A percentile compares a stretch with the other conserved stretches of the same genome.
Evolutionary conservation across 179 eudicot species (phyloP).

Genomic region (Vitellaria paradoxa): DNA sequence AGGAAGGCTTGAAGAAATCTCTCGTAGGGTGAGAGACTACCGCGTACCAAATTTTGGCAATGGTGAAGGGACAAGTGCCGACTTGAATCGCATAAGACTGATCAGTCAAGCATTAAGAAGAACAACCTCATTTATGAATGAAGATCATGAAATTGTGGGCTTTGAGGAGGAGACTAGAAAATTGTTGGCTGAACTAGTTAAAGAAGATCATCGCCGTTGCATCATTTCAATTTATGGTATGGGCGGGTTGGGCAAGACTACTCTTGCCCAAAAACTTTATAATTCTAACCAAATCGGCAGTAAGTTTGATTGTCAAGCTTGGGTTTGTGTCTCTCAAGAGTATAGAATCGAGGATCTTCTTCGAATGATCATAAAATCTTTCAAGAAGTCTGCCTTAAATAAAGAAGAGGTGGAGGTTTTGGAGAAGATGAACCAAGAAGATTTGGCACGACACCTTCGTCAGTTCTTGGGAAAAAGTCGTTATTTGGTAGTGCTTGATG

Average conservation of each 20-base stretch:
- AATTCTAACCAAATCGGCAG: not conserved
- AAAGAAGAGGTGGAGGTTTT: no score
- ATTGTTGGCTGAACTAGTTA: not conserved
- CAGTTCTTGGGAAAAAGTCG: no score
- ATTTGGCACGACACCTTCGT: no score
- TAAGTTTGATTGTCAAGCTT: not conserved
- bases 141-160: not conserved
- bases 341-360: no score
- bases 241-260: not conserved
- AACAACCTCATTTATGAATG: not conserved
- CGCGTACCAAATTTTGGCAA: not conserved
- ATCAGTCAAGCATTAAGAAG: not conserved
- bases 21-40: not conserved
- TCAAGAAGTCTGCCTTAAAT: no score
- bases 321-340: not conserved
- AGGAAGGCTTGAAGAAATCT: not conserved
- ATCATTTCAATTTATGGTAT: not conserved
- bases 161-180: not conserved
- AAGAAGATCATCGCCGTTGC: not conserved
- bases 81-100: no score
- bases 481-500: no score
- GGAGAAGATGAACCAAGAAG: no score
- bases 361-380: no score
- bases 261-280: not conserved
- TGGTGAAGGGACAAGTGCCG: not conserved